Conservation (phyloP, 2,329 filamentous ascomycete genomes). For the Ceratocystis alfenasii region DNA sequence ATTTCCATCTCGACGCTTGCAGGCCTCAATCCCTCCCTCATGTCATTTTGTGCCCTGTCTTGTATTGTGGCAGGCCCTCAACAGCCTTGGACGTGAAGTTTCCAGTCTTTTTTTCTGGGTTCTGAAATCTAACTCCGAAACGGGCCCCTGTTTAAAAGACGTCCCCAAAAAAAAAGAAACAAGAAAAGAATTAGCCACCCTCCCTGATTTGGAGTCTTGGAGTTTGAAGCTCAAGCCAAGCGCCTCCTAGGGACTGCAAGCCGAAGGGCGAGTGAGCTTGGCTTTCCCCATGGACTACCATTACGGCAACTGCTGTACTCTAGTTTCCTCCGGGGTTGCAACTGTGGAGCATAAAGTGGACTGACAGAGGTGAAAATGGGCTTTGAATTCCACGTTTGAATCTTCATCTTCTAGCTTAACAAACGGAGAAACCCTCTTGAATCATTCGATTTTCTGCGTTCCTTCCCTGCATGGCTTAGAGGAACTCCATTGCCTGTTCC, state of each 20-base stretch:
- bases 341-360: not conserved
- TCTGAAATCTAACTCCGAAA: conserved; percentile 3
- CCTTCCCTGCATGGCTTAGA: not conserved
- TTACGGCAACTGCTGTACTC: not conserved
- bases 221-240: not conserved
- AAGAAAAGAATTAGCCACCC: not conserved
- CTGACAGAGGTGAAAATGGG: not conserved
- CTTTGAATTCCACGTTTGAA: not conserved
- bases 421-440: not conserved
- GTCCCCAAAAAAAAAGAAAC: not conserved
- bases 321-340: not conserved
- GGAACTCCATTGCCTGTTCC: not conserved
- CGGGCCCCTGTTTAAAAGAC: not conserved
- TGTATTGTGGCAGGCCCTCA: not conserved
- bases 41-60: conserved; percentile 5
- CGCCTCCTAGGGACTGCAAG: not conserved
- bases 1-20: not conserved
- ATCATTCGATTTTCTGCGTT: not conserved
- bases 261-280: not conserved
- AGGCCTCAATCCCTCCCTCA: not conserved
- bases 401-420: not conserved
- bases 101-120: not conserved
- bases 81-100: not conserved
- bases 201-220: conserved; percentile 2
- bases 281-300: not conserved